Conservation (phyloP, 257 asterid species). For the Verbena officinalis region DNA sequence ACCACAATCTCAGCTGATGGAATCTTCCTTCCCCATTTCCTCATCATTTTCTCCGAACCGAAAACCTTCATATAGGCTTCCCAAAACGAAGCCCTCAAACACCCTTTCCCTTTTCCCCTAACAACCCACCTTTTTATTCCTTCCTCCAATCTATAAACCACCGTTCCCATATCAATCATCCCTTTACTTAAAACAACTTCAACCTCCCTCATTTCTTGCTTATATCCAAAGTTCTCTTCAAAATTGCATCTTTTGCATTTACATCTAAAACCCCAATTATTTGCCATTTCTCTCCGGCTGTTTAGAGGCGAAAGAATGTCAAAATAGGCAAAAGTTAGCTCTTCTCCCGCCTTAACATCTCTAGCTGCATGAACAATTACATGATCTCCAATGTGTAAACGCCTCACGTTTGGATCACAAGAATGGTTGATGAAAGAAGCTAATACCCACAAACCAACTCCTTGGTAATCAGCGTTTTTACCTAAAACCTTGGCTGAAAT, state of each 20-base stretch:
- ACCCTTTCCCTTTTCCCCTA: constrained; percentile 77
- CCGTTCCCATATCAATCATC: constrained; percentile 58
- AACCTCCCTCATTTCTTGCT: constrained; percentile 64
- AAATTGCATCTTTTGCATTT: constrained; percentile 63
- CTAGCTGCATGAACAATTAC: constrained; percentile 65
- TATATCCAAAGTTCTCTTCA: constrained; percentile 45
- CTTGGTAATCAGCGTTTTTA: constrained; percentile 60
- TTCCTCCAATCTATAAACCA: constrained; percentile 78
- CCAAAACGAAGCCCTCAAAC: constrained; percentile 84
- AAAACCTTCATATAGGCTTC: constrained; percentile 54
- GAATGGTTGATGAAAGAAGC: constrained; percentile 84
- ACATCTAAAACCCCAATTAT: constrained; percentile 74
- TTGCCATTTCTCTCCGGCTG: constrained; percentile 52
- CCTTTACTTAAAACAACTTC: constrained; percentile 55
- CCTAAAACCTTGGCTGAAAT: constrained; percentile 64
- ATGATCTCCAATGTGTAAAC: constrained; percentile 78
- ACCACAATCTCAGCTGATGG: constrained; percentile 55
- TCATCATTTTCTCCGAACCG: constrained; percentile 60
- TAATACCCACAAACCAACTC: constrained; percentile 74
- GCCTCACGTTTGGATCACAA: constrained; percentile 81
- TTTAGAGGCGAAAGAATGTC: constrained; percentile 54
- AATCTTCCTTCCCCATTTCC: constrained; percentile 77
- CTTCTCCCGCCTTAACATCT: constrained; percentile 83
- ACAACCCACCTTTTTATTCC: constrained; percentile 69
- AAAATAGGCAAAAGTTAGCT: constrained; percentile 69